Conservation (phyloP, 2,329 filamentous ascomycete species). For the Aspergillus pseudoglaucus region DNA sequence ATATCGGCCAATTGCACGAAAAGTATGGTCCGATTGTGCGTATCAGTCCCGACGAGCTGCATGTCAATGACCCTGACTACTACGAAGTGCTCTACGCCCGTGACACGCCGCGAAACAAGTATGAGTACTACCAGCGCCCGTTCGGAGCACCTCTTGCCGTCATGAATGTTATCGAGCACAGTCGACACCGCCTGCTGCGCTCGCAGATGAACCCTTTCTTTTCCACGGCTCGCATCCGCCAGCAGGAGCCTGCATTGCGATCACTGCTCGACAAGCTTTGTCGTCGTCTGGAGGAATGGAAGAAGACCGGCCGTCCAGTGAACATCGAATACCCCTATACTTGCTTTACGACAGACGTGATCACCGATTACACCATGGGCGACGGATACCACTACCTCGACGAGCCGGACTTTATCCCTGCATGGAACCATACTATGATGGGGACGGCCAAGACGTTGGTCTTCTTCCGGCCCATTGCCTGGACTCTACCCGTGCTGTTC, state of each 20-base stretch:
- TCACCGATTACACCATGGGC: conserved; percentile 39
- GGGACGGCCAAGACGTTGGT: conserved; percentile 16
- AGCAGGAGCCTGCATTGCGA: conserved; percentile 17
- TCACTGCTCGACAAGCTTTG: conserved; percentile 19
- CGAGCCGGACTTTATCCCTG: conserved; percentile 22
- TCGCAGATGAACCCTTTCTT: conserved; percentile 32
- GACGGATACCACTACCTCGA: conserved; percentile 26
- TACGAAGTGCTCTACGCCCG: conserved; percentile 26
- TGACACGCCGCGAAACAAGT: conserved; percentile 25
- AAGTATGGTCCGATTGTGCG: conserved; percentile 29
- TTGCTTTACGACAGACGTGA: conserved; percentile 41
- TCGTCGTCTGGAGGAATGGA: conserved; percentile 14
- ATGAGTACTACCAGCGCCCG: conserved; percentile 19
- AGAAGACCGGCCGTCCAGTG: conserved; percentile 11
- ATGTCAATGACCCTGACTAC: conserved; percentile 24
- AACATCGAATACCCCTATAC: conserved; percentile 28
- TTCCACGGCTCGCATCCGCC: conserved; percentile 21
- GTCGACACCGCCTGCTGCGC: conserved; percentile 25
- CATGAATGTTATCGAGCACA: conserved; percentile 26
- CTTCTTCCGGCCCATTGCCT: conserved; percentile 17
- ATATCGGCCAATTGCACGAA: conserved; percentile 16
- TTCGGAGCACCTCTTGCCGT: conserved; percentile 25
- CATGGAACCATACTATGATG: conserved; percentile 23
- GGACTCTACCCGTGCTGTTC: conserved; percentile 14
- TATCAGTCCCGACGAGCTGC: conserved; percentile 27